phyloP scores from a whole-genome alignment of 129 eudicot genomes.

The Rutidosis leptorrhynchoides region DNA sequence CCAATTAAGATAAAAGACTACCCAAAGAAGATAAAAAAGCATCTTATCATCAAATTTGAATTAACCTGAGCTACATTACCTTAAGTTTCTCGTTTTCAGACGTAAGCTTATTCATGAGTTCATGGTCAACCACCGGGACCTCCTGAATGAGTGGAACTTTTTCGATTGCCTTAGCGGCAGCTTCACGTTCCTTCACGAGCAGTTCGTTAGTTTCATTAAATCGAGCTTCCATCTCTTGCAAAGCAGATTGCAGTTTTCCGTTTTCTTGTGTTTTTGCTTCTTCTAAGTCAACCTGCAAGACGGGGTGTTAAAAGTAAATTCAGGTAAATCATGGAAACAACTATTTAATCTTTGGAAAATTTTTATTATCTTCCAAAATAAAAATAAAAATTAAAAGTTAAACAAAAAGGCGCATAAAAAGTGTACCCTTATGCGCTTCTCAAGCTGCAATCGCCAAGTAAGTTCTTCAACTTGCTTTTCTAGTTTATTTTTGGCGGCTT shows the following conservation, averaged over 20 bases:
- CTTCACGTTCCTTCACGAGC: slow-evolving; percentile 57
- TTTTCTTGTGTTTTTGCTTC: slow-evolving; percentile 67
- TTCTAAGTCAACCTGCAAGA: slow-evolving; percentile 55
- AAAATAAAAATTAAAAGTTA: not conserved
- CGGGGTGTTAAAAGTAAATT: not conserved
- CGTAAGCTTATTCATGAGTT: slow-evolving; percentile 51
- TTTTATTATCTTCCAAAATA: not conserved
- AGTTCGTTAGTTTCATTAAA: slow-evolving; percentile 52
- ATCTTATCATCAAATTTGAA: not conserved
- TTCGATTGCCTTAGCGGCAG: slow-evolving; percentile 44
- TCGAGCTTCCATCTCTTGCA: slow-evolving; percentile 53
- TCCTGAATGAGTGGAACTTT: slow-evolving; percentile 53
- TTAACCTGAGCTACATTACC: slow-evolving; percentile 34
- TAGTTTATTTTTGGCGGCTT: slow-evolving; percentile 85
- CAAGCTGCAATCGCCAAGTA: slow-evolving; percentile 87
- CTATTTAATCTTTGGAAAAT: not conserved
- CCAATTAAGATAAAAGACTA: too few species aligned
- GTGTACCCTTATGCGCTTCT: slow-evolving; percentile 89
- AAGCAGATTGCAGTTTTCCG: slow-evolving; percentile 54
- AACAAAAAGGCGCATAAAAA: slow-evolving; percentile 3
- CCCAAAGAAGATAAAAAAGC: too few species aligned
- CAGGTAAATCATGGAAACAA: not conserved
- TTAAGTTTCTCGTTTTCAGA: slow-evolving; percentile 63
- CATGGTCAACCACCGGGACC: slow-evolving; percentile 61
- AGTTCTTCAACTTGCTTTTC: slow-evolving; percentile 96